Percentiles rank a stretch among this genome's conserved stretches.
Conservation (phyloP, 2,329 filamentous ascomycete genomes). For the Cladophialophora bantiana region DNA sequence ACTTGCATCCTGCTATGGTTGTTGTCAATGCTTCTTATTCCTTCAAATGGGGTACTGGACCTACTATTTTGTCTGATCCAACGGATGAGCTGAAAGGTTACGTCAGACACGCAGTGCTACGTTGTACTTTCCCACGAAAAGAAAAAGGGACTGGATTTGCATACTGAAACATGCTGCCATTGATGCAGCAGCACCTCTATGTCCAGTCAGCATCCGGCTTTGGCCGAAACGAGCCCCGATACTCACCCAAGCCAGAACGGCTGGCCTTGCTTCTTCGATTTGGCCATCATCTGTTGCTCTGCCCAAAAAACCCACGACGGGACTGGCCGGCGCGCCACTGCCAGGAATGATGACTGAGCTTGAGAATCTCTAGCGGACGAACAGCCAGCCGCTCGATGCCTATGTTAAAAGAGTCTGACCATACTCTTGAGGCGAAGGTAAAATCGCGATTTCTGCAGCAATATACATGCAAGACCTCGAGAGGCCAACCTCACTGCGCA, state of each 20-base stretch:
- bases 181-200: conserved; percentile 31
- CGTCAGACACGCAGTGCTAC: neutral
- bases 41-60: neutral
- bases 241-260: conserved; percentile 35
- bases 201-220: conserved; percentile 13
- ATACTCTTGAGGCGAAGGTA: neutral
- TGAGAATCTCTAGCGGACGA: neutral
- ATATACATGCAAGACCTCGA: neutral
- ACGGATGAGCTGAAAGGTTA: conserved; percentile 28
- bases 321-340: neutral
- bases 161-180: conserved; percentile 36
- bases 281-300: conserved; percentile 19
- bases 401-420: neutral
- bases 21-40: neutral
- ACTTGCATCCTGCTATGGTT: conserved; percentile 32
- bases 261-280: conserved; percentile 29
- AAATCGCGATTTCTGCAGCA: neutral
- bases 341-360: neutral
- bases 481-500: neutral
- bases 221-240: neutral
- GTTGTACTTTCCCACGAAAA: neutral
- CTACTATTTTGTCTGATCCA: conserved; percentile 37
- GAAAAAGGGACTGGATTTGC: neutral
- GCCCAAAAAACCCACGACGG: neutral
- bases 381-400: neutral